A percentile compares a stretch with the other conserved stretches of the same genome.
phyloP scores from a whole-genome alignment of 2,329 filamentous ascomycete genomes.

The Aspergillus tubingensis region DNA sequence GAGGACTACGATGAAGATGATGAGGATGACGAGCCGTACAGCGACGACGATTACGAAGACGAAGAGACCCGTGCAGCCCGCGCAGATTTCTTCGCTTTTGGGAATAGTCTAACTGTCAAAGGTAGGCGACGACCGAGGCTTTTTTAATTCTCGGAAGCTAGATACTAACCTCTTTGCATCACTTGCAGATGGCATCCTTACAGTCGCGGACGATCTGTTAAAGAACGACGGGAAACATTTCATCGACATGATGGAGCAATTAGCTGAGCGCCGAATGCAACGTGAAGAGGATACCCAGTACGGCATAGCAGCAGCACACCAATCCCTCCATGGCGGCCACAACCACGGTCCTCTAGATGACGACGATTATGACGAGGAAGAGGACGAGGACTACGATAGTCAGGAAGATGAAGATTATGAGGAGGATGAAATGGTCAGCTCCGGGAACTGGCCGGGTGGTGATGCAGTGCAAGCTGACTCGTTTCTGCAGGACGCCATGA shows the following conservation, averaged over 20 bases:
- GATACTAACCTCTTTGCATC: conserved; percentile 45
- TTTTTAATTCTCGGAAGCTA: conserved; percentile 19
- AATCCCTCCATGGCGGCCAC: conserved; percentile 67
- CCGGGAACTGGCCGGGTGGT: conserved; percentile 13
- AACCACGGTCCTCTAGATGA: conserved; percentile 76
- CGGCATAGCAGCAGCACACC: conserved; percentile 61
- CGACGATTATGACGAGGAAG: conserved; percentile 71
- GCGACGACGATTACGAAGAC: conserved; percentile 65
- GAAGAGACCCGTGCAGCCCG: conserved; percentile 62
- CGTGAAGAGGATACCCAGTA: conserved; percentile 86
- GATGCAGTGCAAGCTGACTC: conserved; percentile 40
- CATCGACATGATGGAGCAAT: conserved; percentile 99
- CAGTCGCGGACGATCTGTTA: conserved; percentile 94
- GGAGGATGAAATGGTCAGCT: conserved; percentile 63
- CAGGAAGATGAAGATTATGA: conserved; percentile 67
- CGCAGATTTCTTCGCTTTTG: conserved; percentile 95
- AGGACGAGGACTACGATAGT: conserved; percentile 68
- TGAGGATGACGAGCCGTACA: conserved; percentile 69
- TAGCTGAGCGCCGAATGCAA: conserved; percentile 95
- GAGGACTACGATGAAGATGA: conserved; percentile 66
- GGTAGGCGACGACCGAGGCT: conserved; percentile 47
- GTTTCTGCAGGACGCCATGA: conserved; percentile 79
- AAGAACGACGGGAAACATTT: conserved; percentile 99
- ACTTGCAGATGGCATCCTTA: conserved; percentile 82
- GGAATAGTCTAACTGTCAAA: conserved; percentile 95